Evolutionary conservation across 345 rosid species (phyloP).

Genomic region (Eutrema yunnanense): DNA sequence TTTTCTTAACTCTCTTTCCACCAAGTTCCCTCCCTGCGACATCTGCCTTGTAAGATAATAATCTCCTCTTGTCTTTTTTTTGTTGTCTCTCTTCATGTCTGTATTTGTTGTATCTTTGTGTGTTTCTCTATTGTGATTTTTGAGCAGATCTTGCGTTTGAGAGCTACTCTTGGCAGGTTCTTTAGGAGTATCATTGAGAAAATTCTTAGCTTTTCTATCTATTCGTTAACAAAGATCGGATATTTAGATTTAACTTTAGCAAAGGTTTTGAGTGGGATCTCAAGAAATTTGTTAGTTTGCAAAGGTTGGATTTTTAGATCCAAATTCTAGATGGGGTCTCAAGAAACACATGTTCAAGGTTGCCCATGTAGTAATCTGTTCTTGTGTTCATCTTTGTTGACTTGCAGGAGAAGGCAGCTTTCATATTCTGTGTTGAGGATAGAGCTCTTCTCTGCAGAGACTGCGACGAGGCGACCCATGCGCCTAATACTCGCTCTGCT

Average conservation of each 20-base stretch:
- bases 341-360: not conserved
- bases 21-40: conserved; percentile 81
- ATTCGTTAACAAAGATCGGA: not conserved
- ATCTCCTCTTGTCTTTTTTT: not conserved
- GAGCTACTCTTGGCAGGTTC: not conserved
- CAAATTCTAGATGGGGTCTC: not conserved
- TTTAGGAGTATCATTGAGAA: not conserved
- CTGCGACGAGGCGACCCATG: conserved; percentile 79
- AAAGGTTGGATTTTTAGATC: not conserved
- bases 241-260: not conserved
- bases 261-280: not conserved
- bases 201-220: not conserved
- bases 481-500: conserved; percentile 72
- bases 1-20: conserved; percentile 72
- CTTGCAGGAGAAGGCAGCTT: conserved; percentile 87
- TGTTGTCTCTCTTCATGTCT: not conserved
- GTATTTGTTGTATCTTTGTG: not conserved
- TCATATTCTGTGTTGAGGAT: conserved; percentile 97
- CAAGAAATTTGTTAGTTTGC: not conserved
- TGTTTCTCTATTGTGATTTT: not conserved
- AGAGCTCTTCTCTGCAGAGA: conserved; percentile 88
- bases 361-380: not conserved
- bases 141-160: not conserved
- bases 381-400: conserved; percentile 14
- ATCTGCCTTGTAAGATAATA: conserved; percentile 64